A percentile compares a stretch with the other conserved stretches of the same genome.
Evolutionary conservation across 2,329 filamentous ascomycete genomes (phyloP).

Genomic region (Colletotrichum lupini): DNA sequence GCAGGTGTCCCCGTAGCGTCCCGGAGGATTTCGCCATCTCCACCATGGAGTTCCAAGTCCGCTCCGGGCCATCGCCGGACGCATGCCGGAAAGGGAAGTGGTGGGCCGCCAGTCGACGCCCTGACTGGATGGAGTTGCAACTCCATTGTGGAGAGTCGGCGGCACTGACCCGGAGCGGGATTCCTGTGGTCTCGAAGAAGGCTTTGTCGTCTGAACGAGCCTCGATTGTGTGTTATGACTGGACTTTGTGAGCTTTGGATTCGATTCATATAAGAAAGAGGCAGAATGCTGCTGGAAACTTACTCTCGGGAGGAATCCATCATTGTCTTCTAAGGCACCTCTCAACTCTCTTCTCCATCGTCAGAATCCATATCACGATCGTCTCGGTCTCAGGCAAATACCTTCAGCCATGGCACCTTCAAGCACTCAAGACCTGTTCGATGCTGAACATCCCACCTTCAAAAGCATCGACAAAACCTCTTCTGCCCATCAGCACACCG

Average conservation of each 20-base stretch:
- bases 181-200: neutral
- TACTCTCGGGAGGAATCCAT: neutral
- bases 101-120: neutral
- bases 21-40: neutral
- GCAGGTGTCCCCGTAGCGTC: neutral
- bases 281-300: too few relatives aligned
- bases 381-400: too few relatives aligned
- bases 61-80: neutral
- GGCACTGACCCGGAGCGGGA: neutral
- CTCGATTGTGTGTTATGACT: too few relatives aligned
- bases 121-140: conserved; percentile 16
- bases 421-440: conserved; percentile 3
- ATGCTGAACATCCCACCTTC: neutral
- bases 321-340: neutral
- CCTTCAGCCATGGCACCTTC: conserved; percentile 11
- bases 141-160: conserved; percentile 8
- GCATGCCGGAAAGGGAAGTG: neutral
- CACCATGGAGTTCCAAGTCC: conserved; percentile 28
- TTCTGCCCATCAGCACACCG: neutral
- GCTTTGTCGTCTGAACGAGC: too few relatives aligned
- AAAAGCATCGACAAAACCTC: neutral
- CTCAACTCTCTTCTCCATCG: neutral
- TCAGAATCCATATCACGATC: too few relatives aligned
- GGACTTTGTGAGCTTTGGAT: too few relatives aligned
- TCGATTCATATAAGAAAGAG: too few relatives aligned